These are phyloP conservation scores for Aspergillus steynii DNA, from an alignment of 495 filamentous ascomycete species.

Conservation along the genomic window DNA sequence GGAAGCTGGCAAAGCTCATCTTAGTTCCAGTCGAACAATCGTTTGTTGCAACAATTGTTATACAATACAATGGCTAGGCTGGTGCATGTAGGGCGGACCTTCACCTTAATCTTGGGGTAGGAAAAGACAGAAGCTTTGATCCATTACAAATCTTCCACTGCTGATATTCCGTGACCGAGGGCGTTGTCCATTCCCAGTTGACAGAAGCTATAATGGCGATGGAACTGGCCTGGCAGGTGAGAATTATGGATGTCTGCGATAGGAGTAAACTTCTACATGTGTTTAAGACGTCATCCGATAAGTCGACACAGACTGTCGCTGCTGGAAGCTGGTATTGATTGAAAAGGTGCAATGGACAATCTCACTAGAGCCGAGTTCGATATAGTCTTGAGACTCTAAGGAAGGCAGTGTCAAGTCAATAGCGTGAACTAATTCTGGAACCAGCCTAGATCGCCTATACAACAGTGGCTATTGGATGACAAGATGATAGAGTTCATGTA, in stretches of 20 bases:
- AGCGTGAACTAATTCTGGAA: constrained; percentile 13
- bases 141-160: too few relatives aligned
- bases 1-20: background rate
- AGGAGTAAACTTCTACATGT: background rate
- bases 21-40: background rate
- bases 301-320: background rate
- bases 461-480: constrained; percentile 19
- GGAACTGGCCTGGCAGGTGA: background rate
- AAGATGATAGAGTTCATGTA: background rate
- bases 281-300: background rate
- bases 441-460: constrained; percentile 24
- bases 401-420: constrained; percentile 16
- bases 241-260: background rate
- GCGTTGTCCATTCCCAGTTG: background rate
- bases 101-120: background rate
- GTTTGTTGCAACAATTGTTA: background rate
- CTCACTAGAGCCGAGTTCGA: constrained; percentile 2
- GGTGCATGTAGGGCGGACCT: background rate
- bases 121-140: too few relatives aligned
- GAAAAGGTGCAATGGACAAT: background rate
- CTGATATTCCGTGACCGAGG: background rate
- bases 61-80: background rate
- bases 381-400: constrained; percentile 3
- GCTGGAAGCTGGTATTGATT: background rate
- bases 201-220: background rate